Percentiles rank a stretch among this genome's conserved stretches.
Evolutionary conservation across 352 stramenopile species (phyloP).

Genomic region (Phytopythium sindhum): DNA sequence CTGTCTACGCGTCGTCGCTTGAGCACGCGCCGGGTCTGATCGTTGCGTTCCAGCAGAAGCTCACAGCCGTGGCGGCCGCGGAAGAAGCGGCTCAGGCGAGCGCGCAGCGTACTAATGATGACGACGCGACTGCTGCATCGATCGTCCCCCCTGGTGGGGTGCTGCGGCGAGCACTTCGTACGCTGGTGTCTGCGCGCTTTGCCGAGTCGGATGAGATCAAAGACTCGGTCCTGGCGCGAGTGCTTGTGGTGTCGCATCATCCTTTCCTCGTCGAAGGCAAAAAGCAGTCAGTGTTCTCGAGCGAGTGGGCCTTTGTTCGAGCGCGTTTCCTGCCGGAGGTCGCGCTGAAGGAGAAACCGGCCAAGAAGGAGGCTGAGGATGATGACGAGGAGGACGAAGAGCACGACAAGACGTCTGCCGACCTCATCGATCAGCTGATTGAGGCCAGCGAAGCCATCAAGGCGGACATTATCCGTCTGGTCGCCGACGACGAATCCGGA

Average conservation of each 20-base stretch:
- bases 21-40: slow-evolving; percentile 53
- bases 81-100: slow-evolving; percentile 25
- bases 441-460: slow-evolving; percentile 65
- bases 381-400: slow-evolving; percentile 38
- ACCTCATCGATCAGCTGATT: slow-evolving; percentile 79
- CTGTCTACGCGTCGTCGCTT: slow-evolving; percentile 54
- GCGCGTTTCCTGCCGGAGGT: slow-evolving; percentile 42
- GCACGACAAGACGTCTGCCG: slow-evolving; percentile 30
- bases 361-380: slow-evolving; percentile 12
- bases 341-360: slow-evolving; percentile 8
- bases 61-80: slow-evolving; percentile 34
- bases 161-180: slow-evolving; percentile 55
- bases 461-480: slow-evolving; percentile 39
- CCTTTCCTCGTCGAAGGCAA: slow-evolving; percentile 66
- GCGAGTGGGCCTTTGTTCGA: slow-evolving; percentile 71
- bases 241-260: slow-evolving; percentile 66
- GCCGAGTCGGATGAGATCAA: slow-evolving; percentile 29
- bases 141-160: slow-evolving; percentile 49
- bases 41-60: slow-evolving; percentile 54
- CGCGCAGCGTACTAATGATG: slow-evolving; percentile 18
- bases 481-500: slow-evolving; percentile 39
- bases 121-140: slow-evolving; percentile 12
- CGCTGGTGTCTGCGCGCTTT: slow-evolving; percentile 44
- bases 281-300: slow-evolving; percentile 40
- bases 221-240: slow-evolving; percentile 41